phyloP scores from a whole-genome alignment of 1,284 basidiomycete species.

The Tilletia walkeri region DNA sequence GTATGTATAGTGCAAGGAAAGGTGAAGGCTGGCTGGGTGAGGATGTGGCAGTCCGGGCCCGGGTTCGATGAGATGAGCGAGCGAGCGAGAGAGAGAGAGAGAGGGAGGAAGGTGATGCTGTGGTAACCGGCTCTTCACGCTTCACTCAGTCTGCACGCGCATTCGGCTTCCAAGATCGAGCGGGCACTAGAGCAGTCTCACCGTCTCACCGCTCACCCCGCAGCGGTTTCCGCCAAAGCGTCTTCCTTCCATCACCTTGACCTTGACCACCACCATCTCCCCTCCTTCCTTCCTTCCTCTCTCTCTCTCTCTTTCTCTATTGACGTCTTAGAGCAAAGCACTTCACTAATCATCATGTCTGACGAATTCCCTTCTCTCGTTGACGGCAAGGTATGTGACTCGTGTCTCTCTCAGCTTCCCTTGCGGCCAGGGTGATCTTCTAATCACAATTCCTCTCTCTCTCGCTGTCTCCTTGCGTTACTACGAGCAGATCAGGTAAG shows the following conservation, averaged over 20 bases:
- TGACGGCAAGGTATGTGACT: neutral
- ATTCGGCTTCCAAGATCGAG: neutral
- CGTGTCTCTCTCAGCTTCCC: neutral
- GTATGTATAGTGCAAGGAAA: too few relatives aligned
- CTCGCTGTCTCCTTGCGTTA: neutral
- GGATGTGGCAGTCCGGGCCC: too few relatives aligned
- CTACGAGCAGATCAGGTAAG: slow-evolving; percentile 16
- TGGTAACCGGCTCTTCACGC: too few relatives aligned
- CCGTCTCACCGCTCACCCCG: too few relatives aligned
- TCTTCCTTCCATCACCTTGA: neutral
- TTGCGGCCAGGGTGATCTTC: neutral
- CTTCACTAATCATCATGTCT: slow-evolving; percentile 5
- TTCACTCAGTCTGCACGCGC: neutral
- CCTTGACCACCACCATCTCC: neutral
- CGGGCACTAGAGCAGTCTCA: neutral
- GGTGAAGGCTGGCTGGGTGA: too few relatives aligned
- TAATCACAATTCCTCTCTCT: neutral
- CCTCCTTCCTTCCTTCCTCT: neutral
- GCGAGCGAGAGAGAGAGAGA: neutral
- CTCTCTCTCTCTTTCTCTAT: neutral
- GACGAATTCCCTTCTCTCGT: slow-evolving; percentile 15
- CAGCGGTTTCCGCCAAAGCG: too few relatives aligned
- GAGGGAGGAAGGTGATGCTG: neutral
- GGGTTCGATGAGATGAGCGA: neutral
- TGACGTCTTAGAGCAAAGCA: too few relatives aligned